Evolutionary conservation across 805 yeast species (phyloP).

Genomic region (Zygosaccharomyces siamensis): DNA sequence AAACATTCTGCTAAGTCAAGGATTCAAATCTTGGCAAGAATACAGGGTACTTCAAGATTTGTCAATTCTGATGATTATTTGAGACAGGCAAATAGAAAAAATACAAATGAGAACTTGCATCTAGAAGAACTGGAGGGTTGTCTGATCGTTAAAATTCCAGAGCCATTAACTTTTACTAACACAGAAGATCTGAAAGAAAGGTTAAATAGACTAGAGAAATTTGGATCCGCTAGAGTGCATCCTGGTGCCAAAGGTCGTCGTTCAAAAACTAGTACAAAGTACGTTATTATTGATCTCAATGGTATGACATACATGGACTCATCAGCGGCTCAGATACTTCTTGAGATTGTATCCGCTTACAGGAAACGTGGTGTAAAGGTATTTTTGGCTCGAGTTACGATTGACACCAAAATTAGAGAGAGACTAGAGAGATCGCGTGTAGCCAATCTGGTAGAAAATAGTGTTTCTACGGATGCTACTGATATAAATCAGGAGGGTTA

Average conservation of each 20-base stretch:
- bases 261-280: constrained; percentile 44
- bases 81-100: constrained; percentile 30
- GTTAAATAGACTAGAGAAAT: constrained; percentile 63
- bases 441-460: constrained; percentile 34
- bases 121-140: constrained; percentile 60
- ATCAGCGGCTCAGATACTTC: constrained; percentile 68
- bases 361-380: constrained; percentile 51
- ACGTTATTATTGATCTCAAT: constrained; percentile 67
- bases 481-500: constrained; percentile 1
- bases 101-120: constrained; percentile 9
- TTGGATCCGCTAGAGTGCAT: constrained; percentile 69
- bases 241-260: constrained; percentile 63
- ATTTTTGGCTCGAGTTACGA: constrained; percentile 56
- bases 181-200: constrained; percentile 68
- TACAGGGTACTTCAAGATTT: constrained; percentile 56
- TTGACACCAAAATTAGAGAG: constrained; percentile 42
- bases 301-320: constrained; percentile 83
- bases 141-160: constrained; percentile 75
- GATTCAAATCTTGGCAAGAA: constrained; percentile 74
- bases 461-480: neutral
- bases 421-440: constrained; percentile 56
- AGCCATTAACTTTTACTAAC: constrained; percentile 84
- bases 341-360: constrained; percentile 56
- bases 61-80: constrained; percentile 65
- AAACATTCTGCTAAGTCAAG: constrained; percentile 77